Base-by-base conservation (phyloP, 176 grass and related monocot genomes). In the Raddia guianensis region DNA sequence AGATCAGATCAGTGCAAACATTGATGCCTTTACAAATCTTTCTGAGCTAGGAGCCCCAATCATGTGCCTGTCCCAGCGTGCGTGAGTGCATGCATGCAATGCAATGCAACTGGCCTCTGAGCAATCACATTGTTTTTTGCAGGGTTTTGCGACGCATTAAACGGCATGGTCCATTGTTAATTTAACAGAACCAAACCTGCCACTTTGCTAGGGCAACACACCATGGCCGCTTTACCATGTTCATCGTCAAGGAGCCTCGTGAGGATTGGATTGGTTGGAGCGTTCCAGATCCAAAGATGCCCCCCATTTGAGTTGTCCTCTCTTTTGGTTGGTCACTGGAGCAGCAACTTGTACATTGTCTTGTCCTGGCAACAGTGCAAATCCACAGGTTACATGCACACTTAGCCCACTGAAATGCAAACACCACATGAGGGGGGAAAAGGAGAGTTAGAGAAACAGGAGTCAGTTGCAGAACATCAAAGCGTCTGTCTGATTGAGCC, bases 21-120 rank as follows among this genome's bases (percentile, higher is more conserved):
- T 64, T 89, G 72, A 89, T 53, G 78, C 82, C 58, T 82, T 82
- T 77, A 70, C 83, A 80, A 84, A 75, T 89, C 81, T 63, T 59
- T 69, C 61, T 73, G 86, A 58, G 87, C 82, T 63, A 50, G 82
- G 76, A 84, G 55, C 49, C 58, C 65, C 40, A 52, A 86, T 73
- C 84, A 86, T 90, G 87, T 78, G 87, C 87, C 43, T 55, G 58
- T 66, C 63, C 71, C 81, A 73, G 10, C 51, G 47, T 64, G 14
- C 21, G 18, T 44, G 54, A 53, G 47, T 7, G 19, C 73, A 76
- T 63, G 66, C 37, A 40, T 40, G 37, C 37, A 40, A 40, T 40
- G 37, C 37, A 40, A 40, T 2, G 37, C 73, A 66, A 33, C 59
- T 59, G 72, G 52, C 71, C 68, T 70, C 43, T 33, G 68, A n/a